Evolutionary conservation across 257 asterid species (phyloP).

Genomic region (Coffea eugenioides): DNA sequence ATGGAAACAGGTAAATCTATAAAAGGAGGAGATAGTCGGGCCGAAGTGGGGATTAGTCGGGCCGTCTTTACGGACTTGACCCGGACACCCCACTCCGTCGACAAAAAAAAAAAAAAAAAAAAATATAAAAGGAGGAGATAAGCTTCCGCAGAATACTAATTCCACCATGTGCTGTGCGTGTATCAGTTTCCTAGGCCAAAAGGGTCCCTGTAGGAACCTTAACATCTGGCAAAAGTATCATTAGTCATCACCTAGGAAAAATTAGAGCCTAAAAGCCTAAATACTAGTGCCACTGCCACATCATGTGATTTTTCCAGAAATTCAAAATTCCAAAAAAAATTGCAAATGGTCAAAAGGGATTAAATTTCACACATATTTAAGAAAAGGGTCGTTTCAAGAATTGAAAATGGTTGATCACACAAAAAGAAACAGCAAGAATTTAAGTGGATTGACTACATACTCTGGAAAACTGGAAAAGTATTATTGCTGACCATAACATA

Average conservation of each 20-base stretch:
- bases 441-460: neutral
- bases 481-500: neutral
- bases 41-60: too few relatives aligned
- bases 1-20: neutral
- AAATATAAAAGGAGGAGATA: constrained; percentile 4
- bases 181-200: constrained; percentile 13
- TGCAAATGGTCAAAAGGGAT: neutral
- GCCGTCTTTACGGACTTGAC: too few relatives aligned
- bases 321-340: neutral
- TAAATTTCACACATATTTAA: neutral
- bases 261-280: constrained; percentile 1
- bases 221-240: constrained; percentile 14
- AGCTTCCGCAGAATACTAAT: neutral
- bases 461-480: neutral
- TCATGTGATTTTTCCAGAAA: neutral
- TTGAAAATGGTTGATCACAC: constrained; percentile 14
- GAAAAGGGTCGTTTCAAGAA: neutral
- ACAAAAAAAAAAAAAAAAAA: too few relatives aligned
- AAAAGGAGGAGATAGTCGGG: constrained; percentile 8
- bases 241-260: constrained; percentile 2
- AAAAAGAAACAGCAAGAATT: neutral
- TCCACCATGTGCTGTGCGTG: neutral
- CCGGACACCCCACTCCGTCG: too few relatives aligned
- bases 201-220: neutral
- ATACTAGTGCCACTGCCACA: too few relatives aligned